Base-by-base conservation (phyloP, 2,329 filamentous ascomycete genomes). In the Sarocladiaceae sp. region DNA sequence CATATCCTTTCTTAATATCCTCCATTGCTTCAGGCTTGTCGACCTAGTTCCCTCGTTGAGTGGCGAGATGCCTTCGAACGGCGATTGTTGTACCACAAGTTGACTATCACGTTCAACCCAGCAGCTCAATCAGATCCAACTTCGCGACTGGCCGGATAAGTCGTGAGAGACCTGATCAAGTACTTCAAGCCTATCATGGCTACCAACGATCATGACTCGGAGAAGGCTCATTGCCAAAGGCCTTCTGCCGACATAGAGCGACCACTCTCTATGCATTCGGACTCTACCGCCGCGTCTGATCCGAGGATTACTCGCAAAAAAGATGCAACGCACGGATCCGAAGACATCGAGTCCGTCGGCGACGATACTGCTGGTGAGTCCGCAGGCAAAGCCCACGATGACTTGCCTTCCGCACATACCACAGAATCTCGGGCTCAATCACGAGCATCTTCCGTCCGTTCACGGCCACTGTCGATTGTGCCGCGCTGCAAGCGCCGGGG, bases 401-500 rank as follows among this genome's bases (percentile, higher is more conserved):
- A 48, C 10, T 17, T 48, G n/a, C 26, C 44, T 22, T 48, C 44
- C 25, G 33, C 33, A 12, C 44, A 47, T 11, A 42, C 35, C 28
- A n/a, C 36, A 26, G 50, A 51, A 44, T 50, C 53, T 2, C 15
- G 49, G 6, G 36, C 53, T 11, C 29, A 51, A n/a, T 51, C 48
- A 12, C 40, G 47, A 18, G 39, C 51, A 3, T 55, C 54, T 1
- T 53, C 51, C 2, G 22, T 31, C 4, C 31, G 40, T 15, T 53
- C 54, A 15, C 2, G 72, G 8, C 49, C 52, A 3, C 44, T 59
- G 20, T 56, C 54, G n/a, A 57, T 78, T 40, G 64, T 82, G 13
- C 72, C 78, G 25, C 67, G 73, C 28, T 62, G 66, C 0, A 59
- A 71, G 53, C 79, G 90, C 47, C 77, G 90, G 60, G 92, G 92